Conservation (phyloP, 2,329 filamentous ascomycete species). For the Fusarium bulbicola region DNA sequence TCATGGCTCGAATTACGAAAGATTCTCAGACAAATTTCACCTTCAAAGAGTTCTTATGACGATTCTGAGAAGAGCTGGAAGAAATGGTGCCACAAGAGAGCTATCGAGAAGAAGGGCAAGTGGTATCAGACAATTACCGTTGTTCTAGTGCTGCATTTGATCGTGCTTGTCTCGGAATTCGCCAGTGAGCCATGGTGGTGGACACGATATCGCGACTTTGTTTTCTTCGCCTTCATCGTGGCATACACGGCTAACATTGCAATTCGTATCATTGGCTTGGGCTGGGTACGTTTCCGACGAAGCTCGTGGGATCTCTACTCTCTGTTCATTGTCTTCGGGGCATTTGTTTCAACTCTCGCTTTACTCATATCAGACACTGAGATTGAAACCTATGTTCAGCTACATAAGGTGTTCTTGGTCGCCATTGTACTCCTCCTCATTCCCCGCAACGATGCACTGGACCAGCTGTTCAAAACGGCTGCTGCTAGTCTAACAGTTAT, state of each 20-base stretch:
- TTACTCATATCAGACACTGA: constrained; percentile 72
- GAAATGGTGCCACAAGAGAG: constrained; percentile 93
- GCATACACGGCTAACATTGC: constrained; percentile 85
- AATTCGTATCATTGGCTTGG: constrained; percentile 86
- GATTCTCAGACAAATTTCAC: constrained; percentile 88
- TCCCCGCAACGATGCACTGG: constrained; percentile 93
- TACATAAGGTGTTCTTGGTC: constrained; percentile 95
- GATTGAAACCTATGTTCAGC: constrained; percentile 73
- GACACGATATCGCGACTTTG: constrained; percentile 73
- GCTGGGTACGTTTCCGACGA: constrained; percentile 89
- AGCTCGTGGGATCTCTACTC: constrained; percentile 98
- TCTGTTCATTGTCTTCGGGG: constrained; percentile 79
- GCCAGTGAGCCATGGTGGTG: constrained; percentile 78
- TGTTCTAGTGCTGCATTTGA: constrained; percentile 82
- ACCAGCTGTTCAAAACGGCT: constrained; percentile 98
- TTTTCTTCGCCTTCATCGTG: constrained; percentile 84
- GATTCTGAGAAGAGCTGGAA: constrained; percentile 82
- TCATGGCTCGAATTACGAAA: constrained; percentile 97
- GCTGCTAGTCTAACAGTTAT: constrained; percentile 93
- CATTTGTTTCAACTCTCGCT: constrained; percentile 81
- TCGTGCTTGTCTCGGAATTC: constrained; percentile 86
- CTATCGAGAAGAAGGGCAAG: constrained; percentile 90
- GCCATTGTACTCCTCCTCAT: constrained; percentile 90
- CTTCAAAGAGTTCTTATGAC: constrained; percentile 88
- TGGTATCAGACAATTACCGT: constrained; percentile 88